Percentiles rank a stretch among this genome's conserved stretches.
phyloP scores from a whole-genome alignment of 306 rosid genomes.

The Cucumis sativus region Cucumber_9930_V3 NC_026659.2:10840001-10840500 shows the following conservation, averaged over 20 bases:
- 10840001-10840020: too few relatives aligned
- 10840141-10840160: too few relatives aligned
- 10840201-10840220: neutral
- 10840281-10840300: neutral
- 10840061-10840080: too few relatives aligned
- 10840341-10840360: neutral
- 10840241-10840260: neutral
- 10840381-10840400: neutral
- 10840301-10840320: conserved; percentile 4
- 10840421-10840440: conserved; percentile 14
- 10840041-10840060: too few relatives aligned
- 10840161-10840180: too few relatives aligned
- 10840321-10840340: neutral
- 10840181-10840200: neutral
- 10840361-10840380: conserved; percentile 5
- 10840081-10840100: too few relatives aligned
- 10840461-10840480: conserved; percentile 11
- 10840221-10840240: neutral
- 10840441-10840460: conserved; percentile 7
- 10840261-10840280: neutral
- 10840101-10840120: too few relatives aligned
- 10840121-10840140: too few relatives aligned
- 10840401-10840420: conserved; percentile 11
- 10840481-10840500: conserved; percentile 9
- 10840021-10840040: too few relatives aligned